Percentiles rank a stretch among this genome's conserved stretches.
Evolutionary conservation across 352 stramenopile species (phyloP).

Genomic region (Globisporangium uncinulatum): DNA sequence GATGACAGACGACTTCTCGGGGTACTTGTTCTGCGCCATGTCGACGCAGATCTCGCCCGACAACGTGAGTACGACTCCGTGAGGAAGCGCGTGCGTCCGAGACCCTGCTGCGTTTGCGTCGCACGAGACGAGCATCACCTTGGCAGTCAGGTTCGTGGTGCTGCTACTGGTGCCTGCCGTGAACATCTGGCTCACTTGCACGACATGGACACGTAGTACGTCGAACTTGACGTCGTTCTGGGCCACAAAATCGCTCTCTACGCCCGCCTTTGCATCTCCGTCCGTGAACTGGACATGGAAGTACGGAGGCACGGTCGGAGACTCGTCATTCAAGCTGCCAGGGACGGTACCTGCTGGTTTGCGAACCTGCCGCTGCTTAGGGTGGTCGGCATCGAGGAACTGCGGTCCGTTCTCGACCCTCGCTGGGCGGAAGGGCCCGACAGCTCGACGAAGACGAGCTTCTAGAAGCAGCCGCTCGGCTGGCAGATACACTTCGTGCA

Average conservation of each 20-base stretch:
- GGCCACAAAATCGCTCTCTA: constrained; percentile 14
- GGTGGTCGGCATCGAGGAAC: constrained; percentile 1
- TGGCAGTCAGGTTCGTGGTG: constrained; percentile 21
- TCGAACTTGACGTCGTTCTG: constrained; percentile 42
- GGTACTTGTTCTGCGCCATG: constrained; percentile 19
- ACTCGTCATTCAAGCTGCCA: constrained; percentile 9
- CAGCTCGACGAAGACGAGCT: constrained; percentile 31
- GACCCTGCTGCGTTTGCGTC: constrained; percentile 22
- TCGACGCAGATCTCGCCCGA: constrained; percentile 42
- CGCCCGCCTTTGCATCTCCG: constrained; percentile 12
- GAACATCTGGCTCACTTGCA: constrained; percentile 44
- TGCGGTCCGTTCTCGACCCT: constrained; percentile 17
- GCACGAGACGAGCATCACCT: constrained; percentile 44
- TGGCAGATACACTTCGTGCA: constrained; percentile 40
- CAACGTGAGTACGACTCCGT: constrained; percentile 31
- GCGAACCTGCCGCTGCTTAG: constrained; percentile 16
- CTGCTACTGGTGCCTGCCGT: constrained; percentile 26
- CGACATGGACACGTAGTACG: constrained; percentile 31
- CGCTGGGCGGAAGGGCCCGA: constrained; percentile 31
- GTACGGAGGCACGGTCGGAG: constrained; percentile 6
- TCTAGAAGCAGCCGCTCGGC: constrained; percentile 37
- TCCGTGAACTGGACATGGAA: constrained; percentile 19
- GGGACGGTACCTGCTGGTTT: constrained; percentile 1
- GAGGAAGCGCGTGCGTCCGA: constrained; percentile 23
- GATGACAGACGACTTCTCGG: constrained; percentile 20